Percentiles rank a stretch among this genome's conserved stretches.
Conservation (phyloP, 176 grass and related monocot species). For the Musa acuminata region DNA sequence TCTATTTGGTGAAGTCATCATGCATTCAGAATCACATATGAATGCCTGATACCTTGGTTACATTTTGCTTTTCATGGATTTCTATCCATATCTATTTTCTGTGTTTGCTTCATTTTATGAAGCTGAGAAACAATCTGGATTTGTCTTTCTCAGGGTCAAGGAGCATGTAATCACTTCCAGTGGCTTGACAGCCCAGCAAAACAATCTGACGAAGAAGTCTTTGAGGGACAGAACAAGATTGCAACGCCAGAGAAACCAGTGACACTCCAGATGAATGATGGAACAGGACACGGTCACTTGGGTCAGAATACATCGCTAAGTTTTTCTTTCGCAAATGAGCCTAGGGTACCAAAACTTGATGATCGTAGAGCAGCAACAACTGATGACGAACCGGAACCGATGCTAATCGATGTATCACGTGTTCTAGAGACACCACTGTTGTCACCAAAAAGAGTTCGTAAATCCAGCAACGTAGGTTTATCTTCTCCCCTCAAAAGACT, state of each 20-base stretch:
- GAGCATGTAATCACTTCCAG: conserved; percentile 28
- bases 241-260: not conserved
- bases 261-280: not conserved
- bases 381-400: no score
- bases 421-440: not conserved
- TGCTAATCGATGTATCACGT: no score
- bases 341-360: not conserved
- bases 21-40: no score
- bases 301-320: not conserved
- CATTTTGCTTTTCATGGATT: no score
- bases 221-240: not conserved
- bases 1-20: no score
- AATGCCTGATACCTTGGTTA: no score
- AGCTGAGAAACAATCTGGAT: not conserved
- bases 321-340: not conserved
- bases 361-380: not conserved
- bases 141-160: conserved; percentile 34
- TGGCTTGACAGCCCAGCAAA: conserved; percentile 9
- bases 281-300: not conserved
- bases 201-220: not conserved
- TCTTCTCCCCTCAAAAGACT: conserved; percentile 7
- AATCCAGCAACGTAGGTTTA: not conserved
- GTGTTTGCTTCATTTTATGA: not conserved
- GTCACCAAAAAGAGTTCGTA: conserved; percentile 6
- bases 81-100: not conserved